Evolutionary conservation across 441 rosid genomes (phyloP).

Genomic region (Syzygium syzygioides): DNA sequence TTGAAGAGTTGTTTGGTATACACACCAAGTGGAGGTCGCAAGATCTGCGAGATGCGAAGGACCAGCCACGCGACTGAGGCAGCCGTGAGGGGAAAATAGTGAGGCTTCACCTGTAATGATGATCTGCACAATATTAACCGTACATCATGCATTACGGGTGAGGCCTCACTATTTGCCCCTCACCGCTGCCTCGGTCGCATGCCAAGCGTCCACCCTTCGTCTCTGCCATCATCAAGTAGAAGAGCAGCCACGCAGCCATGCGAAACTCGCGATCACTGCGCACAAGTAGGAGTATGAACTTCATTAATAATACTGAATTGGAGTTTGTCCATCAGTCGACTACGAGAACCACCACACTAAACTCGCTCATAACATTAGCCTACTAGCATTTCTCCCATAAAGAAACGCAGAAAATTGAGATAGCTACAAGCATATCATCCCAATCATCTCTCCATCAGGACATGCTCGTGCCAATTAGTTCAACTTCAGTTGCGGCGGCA

Average conservation of each 20-base stretch:
- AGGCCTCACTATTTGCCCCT: neutral
- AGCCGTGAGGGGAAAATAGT: neutral
- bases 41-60: neutral
- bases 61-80: neutral
- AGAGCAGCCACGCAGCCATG: neutral
- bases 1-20: neutral
- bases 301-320: neutral
- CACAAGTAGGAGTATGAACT: neutral
- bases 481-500: conserved; percentile 51
- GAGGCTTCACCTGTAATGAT: neutral
- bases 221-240: neutral
- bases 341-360: no score
- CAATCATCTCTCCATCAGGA: conserved; percentile 19
- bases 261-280: neutral
- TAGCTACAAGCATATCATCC: neutral
- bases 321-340: neutral
- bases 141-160: neutral
- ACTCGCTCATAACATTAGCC: no score
- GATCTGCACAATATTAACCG: no score
- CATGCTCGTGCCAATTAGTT: conserved; percentile 43
- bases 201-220: neutral
- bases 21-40: neutral
- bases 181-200: no score
- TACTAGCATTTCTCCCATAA: no score
- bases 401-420: neutral